phyloP scores from a whole-genome alignment of 2,329 filamentous ascomycete genomes.

The Pseudogymnoascus sp. region DNA sequence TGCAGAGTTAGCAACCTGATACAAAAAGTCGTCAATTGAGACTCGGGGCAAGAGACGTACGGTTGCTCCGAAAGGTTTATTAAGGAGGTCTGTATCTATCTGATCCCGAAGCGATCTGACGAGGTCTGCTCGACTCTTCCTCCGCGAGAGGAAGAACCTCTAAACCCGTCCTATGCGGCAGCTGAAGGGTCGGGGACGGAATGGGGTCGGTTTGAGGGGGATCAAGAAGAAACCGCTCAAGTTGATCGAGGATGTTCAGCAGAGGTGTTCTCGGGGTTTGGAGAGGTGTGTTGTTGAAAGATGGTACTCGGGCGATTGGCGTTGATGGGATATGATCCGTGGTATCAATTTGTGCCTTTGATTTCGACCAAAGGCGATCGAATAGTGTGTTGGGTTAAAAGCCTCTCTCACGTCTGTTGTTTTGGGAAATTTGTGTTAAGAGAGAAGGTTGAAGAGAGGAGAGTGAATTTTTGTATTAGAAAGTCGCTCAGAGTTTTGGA shows the following conservation, averaged over 20 bases:
- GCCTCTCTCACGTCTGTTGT: not conserved
- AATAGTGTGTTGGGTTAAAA: conserved; percentile 3
- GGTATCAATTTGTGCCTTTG: conserved; percentile 53
- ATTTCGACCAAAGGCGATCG: conserved; percentile 51
- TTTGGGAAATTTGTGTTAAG: not conserved
- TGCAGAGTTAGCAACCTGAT: not conserved
- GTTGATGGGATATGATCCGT: conserved; percentile 37
- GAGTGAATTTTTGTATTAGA: not conserved
- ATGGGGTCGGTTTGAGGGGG: conserved; percentile 41
- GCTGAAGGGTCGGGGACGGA: conserved; percentile 66
- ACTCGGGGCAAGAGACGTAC: conserved; percentile 7
- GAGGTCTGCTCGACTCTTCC: conserved; percentile 99
- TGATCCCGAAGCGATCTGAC: conserved; percentile 83
- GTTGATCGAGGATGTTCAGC: conserved; percentile 34
- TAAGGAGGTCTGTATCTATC: conserved; percentile 95
- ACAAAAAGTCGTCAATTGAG: not conserved
- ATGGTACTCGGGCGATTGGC: conserved; percentile 51
- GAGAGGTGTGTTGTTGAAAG: conserved; percentile 49
- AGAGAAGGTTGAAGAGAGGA: not conserved
- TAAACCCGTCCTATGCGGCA: conserved; percentile 99
- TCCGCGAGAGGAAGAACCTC: conserved; percentile 98
- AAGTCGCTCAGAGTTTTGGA: conserved; percentile 2
- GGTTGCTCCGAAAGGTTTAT: conserved; percentile 39
- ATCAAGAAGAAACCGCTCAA: conserved; percentile 46
- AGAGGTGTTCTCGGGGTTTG: not conserved